These are phyloP conservation scores for Entomortierella lignicola DNA, from an alignment of 192 early-diverging fungal species.

Conservation along the genomic window DNA sequence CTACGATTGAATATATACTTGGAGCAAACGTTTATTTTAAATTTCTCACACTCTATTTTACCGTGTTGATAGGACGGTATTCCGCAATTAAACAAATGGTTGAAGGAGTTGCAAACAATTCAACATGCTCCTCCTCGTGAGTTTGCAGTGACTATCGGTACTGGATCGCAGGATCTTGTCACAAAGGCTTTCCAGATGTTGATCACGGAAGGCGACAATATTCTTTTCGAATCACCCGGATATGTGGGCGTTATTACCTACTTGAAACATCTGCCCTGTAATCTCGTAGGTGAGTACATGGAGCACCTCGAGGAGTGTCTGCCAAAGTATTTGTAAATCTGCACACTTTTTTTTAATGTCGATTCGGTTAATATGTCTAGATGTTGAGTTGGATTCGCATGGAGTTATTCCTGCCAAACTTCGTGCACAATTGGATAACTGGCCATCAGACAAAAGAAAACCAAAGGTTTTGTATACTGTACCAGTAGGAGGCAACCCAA, in stretches of 20 bases:
- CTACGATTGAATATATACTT: not conserved
- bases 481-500: slow-evolving; percentile 91
- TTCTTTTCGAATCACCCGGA: slow-evolving; percentile 64
- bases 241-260: slow-evolving; percentile 63
- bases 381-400: slow-evolving; percentile 56
- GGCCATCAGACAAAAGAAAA: slow-evolving; percentile 56
- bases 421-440: slow-evolving; percentile 56
- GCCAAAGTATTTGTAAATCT: no score
- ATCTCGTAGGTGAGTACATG: slow-evolving; percentile 56
- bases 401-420: slow-evolving; percentile 74
- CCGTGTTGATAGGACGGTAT: slow-evolving; percentile 56
- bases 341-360: no score
- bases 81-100: slow-evolving; percentile 57
- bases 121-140: slow-evolving; percentile 61
- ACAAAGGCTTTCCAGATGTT: slow-evolving; percentile 68
- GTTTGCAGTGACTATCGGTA: slow-evolving; percentile 58
- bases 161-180: slow-evolving; percentile 67
- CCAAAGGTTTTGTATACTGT: slow-evolving; percentile 78
- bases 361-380: slow-evolving; percentile 24
- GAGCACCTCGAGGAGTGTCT: not conserved
- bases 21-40: no score
- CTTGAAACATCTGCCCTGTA: slow-evolving; percentile 57
- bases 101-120: slow-evolving; percentile 57
- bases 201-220: slow-evolving; percentile 58
- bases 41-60: no score